A percentile compares a stretch with the other conserved stretches of the same genome.
Conservation (phyloP, 495 filamentous ascomycete genomes). For the Tuber brumale region DNA sequence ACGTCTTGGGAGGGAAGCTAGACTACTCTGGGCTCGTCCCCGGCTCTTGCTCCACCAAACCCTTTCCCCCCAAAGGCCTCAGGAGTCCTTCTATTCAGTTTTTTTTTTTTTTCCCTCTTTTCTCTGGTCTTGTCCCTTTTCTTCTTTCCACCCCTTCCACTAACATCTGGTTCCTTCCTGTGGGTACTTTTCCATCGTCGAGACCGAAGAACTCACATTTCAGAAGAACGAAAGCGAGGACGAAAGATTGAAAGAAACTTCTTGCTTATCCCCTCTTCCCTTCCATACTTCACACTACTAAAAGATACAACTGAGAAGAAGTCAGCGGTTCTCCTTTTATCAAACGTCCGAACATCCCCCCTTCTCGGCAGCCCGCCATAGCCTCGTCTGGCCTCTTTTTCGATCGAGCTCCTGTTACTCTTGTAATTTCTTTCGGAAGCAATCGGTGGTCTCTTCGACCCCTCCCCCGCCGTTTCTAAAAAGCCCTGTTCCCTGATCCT, state of each 20-base stretch:
- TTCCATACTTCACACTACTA: background rate
- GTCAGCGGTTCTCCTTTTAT: background rate
- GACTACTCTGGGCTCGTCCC: conserved; percentile 19
- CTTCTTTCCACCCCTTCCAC: conserved; percentile 13
- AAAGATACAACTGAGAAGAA: background rate
- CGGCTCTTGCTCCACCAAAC: conserved; percentile 27
- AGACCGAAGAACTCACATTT: background rate
- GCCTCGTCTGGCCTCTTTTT: background rate
- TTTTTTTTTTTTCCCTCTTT: conserved; percentile 11
- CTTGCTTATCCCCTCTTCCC: conserved; percentile 16
- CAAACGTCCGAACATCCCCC: background rate
- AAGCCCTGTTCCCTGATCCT: background rate
- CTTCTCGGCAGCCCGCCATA: background rate
- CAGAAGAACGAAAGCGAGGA: background rate
- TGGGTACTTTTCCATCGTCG: background rate
- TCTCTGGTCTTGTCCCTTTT: conserved; percentile 8
- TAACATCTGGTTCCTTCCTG: conserved; percentile 8
- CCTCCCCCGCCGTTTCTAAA: conserved; percentile 1
- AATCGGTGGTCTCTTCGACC: conserved; percentile 1
- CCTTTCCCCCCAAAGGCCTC: conserved; percentile 29
- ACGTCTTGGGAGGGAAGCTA: conserved; percentile 32
- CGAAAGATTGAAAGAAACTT: background rate
- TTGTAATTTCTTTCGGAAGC: background rate
- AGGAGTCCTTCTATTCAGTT: conserved; percentile 8
- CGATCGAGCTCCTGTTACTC: background rate